phyloP scores from a whole-genome alignment of 352 stramenopile species.

The Phytopythium aichiense region DNA sequence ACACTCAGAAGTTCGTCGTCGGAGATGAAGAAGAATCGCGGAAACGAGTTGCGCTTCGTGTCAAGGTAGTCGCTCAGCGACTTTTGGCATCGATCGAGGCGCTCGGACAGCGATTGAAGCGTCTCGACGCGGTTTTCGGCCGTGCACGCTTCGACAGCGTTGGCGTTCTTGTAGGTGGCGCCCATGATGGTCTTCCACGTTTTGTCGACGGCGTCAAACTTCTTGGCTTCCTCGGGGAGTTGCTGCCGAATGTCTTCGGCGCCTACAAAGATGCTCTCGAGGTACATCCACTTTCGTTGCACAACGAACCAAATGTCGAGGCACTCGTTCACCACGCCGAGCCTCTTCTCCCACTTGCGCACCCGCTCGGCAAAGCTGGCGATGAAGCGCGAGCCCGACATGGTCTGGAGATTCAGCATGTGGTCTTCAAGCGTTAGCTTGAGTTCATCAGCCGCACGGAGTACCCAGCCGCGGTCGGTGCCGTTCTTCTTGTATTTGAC shows the following conservation, averaged over 20 bases:
- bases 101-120: slow-evolving; percentile 81
- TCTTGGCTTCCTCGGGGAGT: slow-evolving; percentile 91
- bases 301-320: slow-evolving; percentile 93
- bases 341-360: slow-evolving; percentile 89
- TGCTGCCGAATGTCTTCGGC: slow-evolving; percentile 93
- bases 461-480: slow-evolving; percentile 73
- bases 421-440: slow-evolving; percentile 84
- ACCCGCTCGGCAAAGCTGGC: slow-evolving; percentile 87
- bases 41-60: slow-evolving; percentile 90
- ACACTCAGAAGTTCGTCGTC: slow-evolving; percentile 92
- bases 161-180: slow-evolving; percentile 89
- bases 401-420: slow-evolving; percentile 89
- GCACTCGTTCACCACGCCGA: slow-evolving; percentile 89
- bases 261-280: slow-evolving; percentile 93
- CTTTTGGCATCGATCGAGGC: slow-evolving; percentile 90
- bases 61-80: slow-evolving; percentile 89
- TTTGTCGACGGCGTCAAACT: slow-evolving; percentile 93
- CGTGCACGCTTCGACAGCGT: slow-evolving; percentile 88
- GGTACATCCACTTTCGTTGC: slow-evolving; percentile 95
- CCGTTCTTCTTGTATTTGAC: slow-evolving; percentile 93
- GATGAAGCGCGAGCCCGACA: slow-evolving; percentile 91
- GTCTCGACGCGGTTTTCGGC: slow-evolving; percentile 88
- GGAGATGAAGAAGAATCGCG: slow-evolving; percentile 94
- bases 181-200: slow-evolving; percentile 92
- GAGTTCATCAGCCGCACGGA: slow-evolving; percentile 80